Evolutionary conservation across 345 rosid genomes (phyloP), one percentile per base, ranked within the genome.

Genomic region (Combretum micranthum): DNA sequence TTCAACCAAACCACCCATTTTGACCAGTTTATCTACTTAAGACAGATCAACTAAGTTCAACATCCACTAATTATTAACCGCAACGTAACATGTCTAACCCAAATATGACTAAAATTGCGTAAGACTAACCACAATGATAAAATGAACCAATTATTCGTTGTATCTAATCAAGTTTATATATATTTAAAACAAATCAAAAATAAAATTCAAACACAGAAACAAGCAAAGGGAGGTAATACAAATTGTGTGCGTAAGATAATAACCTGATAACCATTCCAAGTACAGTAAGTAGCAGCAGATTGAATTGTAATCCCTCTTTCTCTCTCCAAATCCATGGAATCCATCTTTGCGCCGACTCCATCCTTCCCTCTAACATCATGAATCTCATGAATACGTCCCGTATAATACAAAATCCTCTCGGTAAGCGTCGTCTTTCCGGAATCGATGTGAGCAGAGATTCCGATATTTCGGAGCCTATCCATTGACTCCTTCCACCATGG

Each of bases 301-400:
- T 94, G 97, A 65, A 94, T 94, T 0, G 99, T 94, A 64, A 94
- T 90, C n/a, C 97, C 99, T 66, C 90, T 94, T 75, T 94, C 99
- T 15, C 99, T 72, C 55, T 94, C 99, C 72, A 94, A 81, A 62
- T 94, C 99, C 99, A 90, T 94, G 25, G 96, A 90, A 53, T 94
- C 99, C 99, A 94, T 90, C 77, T 90, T 94, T 2, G 99, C 99
- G 7, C 99, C 99, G 14, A 94, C 93, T 12, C 97, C 99, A 22
- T 94, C 99, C 39, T 80, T 83, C 19, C 99, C 99, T 15, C 97
- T 77, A 23, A 94, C 99, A 77, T 90, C 99, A 50, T 94, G 99
- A 66, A 94, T 94, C 84, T 87, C 99, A 77, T 87, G 97, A 67
- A 94, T 94, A 69, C 83, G 80, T 43, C 97, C 99, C 6, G 97